phyloP scores from a whole-genome alignment of 345 rosid genomes.

The Turritis glabra region DNA sequence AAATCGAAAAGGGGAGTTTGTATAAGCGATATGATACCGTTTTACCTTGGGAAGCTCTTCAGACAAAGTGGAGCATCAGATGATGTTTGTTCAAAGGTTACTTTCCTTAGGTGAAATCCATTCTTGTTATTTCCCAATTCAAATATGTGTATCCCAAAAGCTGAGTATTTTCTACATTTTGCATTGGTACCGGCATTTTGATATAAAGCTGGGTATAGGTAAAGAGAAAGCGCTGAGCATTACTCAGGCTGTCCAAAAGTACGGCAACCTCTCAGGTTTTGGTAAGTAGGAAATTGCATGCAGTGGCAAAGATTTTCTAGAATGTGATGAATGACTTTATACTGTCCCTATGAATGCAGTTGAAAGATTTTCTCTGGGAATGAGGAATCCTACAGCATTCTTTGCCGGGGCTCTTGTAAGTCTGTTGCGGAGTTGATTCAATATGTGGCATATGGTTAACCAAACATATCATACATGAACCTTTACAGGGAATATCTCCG shows the following conservation, averaged over 20 bases:
- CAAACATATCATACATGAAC: not conserved
- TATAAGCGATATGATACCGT: slow-evolving; percentile 93
- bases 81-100: slow-evolving; percentile 82
- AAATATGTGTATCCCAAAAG: not conserved
- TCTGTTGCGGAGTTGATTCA: slow-evolving; percentile 2
- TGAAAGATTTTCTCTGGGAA: slow-evolving; percentile 82
- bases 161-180: not conserved
- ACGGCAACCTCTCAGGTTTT: slow-evolving; percentile 78
- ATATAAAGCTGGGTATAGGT: slow-evolving; percentile 67
- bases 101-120: slow-evolving; percentile 26
- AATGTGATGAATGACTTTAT: not conserved
- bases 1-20: slow-evolving; percentile 77
- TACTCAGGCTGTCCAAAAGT: slow-evolving; percentile 54
- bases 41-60: slow-evolving; percentile 80
- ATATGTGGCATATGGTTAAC: not conserved
- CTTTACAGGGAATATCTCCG: slow-evolving; percentile 77
- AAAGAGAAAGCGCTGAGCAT: slow-evolving; percentile 65
- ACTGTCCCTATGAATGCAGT: slow-evolving; percentile 47
- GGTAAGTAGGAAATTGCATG: slow-evolving; percentile 51
- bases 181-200: not conserved
- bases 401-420: slow-evolving; percentile 79
- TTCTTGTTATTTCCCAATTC: not conserved
- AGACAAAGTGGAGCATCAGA: slow-evolving; percentile 67
- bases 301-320: not conserved
- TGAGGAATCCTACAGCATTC: slow-evolving; percentile 87